Conservation (phyloP, 1,284 basidiomycete genomes). For the Caloboletus firmus region DNA sequence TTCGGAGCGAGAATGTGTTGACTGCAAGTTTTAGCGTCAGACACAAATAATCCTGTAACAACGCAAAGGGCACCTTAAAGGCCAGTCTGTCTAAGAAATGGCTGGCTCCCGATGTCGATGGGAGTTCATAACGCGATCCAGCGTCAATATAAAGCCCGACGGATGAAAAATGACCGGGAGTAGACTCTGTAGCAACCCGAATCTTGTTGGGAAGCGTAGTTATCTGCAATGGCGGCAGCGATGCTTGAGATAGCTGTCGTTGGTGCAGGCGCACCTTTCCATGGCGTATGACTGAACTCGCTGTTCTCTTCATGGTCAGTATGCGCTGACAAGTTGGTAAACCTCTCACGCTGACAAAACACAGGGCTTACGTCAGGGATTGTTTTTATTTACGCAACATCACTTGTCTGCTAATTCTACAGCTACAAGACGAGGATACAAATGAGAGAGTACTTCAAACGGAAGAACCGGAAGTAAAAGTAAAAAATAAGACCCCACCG, state of each 20-base stretch:
- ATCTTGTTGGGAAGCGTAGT: constrained; percentile 92
- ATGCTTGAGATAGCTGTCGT: constrained; percentile 26
- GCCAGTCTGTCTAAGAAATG: constrained; percentile 96
- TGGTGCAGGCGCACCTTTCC: constrained; percentile 20
- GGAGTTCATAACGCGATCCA: constrained; percentile 88
- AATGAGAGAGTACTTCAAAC: too few relatives aligned
- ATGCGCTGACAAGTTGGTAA: constrained; percentile 1
- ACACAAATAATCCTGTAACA: constrained; percentile 4
- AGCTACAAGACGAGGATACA: too few relatives aligned
- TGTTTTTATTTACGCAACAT: neutral
- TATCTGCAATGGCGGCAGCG: constrained; percentile 48
- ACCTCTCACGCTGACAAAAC: neutral
- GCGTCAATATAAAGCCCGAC: constrained; percentile 94
- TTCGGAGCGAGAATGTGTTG: constrained; percentile 57
- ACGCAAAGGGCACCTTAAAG: constrained; percentile 73
- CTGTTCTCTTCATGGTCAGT: constrained; percentile 30
- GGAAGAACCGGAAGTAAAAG: too few relatives aligned
- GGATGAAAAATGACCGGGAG: constrained; percentile 93
- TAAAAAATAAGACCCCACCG: constrained; percentile 38
- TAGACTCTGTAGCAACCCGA: constrained; percentile 87
- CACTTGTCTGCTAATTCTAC: too few relatives aligned
- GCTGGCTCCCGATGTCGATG: constrained; percentile 76
- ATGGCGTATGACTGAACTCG: constrained; percentile 25
- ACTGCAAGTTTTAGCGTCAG: constrained; percentile 40
- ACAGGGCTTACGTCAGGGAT: constrained; percentile 1